Conservation (phyloP, 1,139 yeast genomes). For the Suhomyces taliae region DNA sequence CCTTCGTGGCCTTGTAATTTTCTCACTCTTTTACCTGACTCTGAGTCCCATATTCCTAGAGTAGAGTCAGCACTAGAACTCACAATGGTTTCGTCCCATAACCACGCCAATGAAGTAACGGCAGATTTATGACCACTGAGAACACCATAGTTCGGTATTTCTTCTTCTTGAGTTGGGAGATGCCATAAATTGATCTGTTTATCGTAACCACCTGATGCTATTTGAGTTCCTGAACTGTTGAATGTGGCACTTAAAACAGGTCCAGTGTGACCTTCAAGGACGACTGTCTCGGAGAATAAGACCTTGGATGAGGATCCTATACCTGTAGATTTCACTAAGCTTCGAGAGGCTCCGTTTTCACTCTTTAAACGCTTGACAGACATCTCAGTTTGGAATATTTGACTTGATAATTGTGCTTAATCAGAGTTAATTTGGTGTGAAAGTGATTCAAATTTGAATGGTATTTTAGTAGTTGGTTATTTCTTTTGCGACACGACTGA, state of each 20-base stretch:
- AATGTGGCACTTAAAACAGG: slow-evolving; percentile 48
- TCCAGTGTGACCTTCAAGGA: slow-evolving; percentile 50
- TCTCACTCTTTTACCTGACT: slow-evolving; percentile 54
- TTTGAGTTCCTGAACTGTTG: slow-evolving; percentile 37
- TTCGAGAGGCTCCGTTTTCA: slow-evolving; percentile 5
- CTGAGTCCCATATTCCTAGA: slow-evolving; percentile 59
- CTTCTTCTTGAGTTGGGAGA: slow-evolving; percentile 29
- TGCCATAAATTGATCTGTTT: slow-evolving; percentile 48
- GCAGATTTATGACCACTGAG: slow-evolving; percentile 52
- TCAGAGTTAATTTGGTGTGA: too few species aligned
- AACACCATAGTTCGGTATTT: slow-evolving; percentile 37
- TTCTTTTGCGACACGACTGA: too few species aligned
- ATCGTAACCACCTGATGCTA: slow-evolving; percentile 59
- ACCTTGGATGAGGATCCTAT: background rate
- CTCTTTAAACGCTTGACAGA: slow-evolving; percentile 24
- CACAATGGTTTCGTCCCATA: slow-evolving; percentile 34
- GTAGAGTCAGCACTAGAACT: slow-evolving; percentile 55
- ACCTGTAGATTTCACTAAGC: slow-evolving; percentile 3
- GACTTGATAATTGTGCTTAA: background rate
- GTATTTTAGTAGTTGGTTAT: too few species aligned
- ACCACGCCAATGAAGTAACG: slow-evolving; percentile 52
- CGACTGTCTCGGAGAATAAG: slow-evolving; percentile 21
- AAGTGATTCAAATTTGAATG: too few species aligned
- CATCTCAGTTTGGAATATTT: slow-evolving; percentile 11
- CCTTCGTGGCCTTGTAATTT: slow-evolving; percentile 54